phyloP scores from a whole-genome alignment of 768 basidiomycete genomes.

The Pleurotus ostreatus region DNA sequence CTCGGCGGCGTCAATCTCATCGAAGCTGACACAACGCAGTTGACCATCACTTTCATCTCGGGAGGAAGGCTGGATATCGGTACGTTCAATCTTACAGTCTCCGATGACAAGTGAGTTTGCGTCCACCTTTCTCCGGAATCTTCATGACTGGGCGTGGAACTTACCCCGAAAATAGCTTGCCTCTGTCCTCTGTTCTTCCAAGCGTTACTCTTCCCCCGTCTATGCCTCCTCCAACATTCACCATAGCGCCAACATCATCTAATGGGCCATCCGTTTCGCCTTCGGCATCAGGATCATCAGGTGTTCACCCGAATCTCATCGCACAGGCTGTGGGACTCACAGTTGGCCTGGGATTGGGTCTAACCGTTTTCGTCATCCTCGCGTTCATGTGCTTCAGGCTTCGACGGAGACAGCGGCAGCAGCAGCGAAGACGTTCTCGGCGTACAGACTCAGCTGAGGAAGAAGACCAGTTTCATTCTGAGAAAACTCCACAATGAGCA shows the following conservation, averaged over 20 bases:
- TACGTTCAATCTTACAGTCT: slow-evolving; percentile 31
- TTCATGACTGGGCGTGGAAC: too few species aligned
- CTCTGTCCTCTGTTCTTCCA: slow-evolving; percentile 29
- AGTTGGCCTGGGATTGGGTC: slow-evolving; percentile 28
- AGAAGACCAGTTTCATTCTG: too few species aligned
- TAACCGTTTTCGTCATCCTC: slow-evolving; percentile 21
- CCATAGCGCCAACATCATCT: slow-evolving; percentile 12
- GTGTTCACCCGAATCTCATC: slow-evolving; percentile 18
- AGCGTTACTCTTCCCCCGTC: slow-evolving; percentile 31
- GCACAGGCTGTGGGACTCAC: slow-evolving; percentile 31
- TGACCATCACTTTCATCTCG: slow-evolving; percentile 34
- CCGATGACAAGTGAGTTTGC: slow-evolving; percentile 29
- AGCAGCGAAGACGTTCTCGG: too few species aligned
- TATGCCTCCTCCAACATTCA: slow-evolving; percentile 28
- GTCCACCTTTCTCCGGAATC: too few species aligned
- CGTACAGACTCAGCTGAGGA: too few species aligned
- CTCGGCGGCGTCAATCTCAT: slow-evolving; percentile 36
- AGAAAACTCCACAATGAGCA: too few species aligned
- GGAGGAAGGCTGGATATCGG: slow-evolving; percentile 34
- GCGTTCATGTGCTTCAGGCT: slow-evolving; percentile 22
- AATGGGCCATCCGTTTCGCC: slow-evolving; percentile 8
- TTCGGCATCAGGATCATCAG: not conserved
- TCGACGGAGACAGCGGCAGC: slow-evolving; percentile 15
- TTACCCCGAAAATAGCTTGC: slow-evolving; percentile 8
- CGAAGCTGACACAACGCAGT: slow-evolving; percentile 33